Base-by-base conservation (phyloP, 2,329 filamentous ascomycete genomes). In the Paraconiothyrium sp. region DNA sequence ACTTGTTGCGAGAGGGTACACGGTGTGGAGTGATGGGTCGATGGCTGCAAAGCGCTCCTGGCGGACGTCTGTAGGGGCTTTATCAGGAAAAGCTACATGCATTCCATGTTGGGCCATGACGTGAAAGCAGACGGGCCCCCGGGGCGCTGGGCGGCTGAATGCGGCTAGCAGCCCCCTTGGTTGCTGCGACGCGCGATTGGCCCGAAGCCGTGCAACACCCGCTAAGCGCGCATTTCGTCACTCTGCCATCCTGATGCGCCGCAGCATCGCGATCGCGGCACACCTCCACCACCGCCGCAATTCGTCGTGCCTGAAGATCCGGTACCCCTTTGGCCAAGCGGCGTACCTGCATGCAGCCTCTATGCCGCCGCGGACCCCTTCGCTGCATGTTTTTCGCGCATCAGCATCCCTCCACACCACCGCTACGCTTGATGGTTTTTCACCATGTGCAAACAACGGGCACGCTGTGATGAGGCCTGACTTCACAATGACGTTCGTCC, bases 171-270 rank as follows among this genome's bases (percentile, higher is more conserved):
- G 59, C 57, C 35, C 44, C 60, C 59, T 58, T 62, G 57, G 56
- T 1, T 41, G 39, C n/a, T 41, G 39, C 39, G n/a, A 41, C 16
- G 39, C 16, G 39, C n/a, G 39, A 41, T 41, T 41, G 39, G 39
- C 74, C 62, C 57, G 41, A 54, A 58, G 64, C 27, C 35, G 44
- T 55, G 56, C 48, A 39, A 63, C 61, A 44, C 55, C 48, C 54
- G 64, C 67, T 64, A 70, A 73, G 67, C 55, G 14, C 60, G 51
- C 63, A 71, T 60, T 68, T 70, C 74, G 74, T 76, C 74, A 76
- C 69, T 58, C 56, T 60, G 50, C 54, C 50, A 64, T 60, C 63
- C 61, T 63, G 60, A 59, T 59, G 65, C 51, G 54, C 61, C 39
- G 57, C 64, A 65, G 61, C 59, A 72, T 74, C 68, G 68, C 63